Conservation (phyloP, 2,329 filamentous ascomycete genomes). For the Fusarium drepaniforme region DNA sequence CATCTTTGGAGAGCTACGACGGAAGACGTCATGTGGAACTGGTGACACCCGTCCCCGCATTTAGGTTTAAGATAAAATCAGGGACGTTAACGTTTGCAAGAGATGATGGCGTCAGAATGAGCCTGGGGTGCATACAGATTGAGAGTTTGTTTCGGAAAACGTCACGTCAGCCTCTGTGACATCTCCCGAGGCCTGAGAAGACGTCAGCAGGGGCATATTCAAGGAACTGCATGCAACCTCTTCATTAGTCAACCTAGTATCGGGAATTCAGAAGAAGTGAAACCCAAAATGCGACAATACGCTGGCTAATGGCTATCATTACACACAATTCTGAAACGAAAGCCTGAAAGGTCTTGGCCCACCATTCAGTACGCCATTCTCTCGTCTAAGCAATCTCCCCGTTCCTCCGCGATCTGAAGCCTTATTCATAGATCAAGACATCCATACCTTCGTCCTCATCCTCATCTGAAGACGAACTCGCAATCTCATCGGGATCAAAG, state of each 20-base stretch:
- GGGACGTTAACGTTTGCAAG: neutral
- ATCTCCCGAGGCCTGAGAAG: neutral
- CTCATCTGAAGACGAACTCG: neutral
- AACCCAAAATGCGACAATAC: neutral
- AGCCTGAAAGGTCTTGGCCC: neutral
- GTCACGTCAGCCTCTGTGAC: neutral
- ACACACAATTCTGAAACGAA: neutral
- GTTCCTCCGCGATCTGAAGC: neutral
- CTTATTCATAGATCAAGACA: neutral
- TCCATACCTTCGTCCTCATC: neutral
- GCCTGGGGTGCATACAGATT: neutral
- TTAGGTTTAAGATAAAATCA: neutral
- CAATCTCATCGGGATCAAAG: slow-evolving; percentile 24
- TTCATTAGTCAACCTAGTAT: neutral
- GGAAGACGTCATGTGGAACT: neutral
- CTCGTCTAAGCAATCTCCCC: neutral
- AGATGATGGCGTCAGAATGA: neutral
- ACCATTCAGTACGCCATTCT: neutral
- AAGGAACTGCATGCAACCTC: neutral
- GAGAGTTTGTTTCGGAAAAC: neutral
- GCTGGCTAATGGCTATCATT: neutral
- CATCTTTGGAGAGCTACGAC: neutral
- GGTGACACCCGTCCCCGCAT: neutral
- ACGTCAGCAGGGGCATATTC: neutral
- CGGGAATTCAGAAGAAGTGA: neutral